A percentile compares a stretch with the other conserved stretches of the same genome.
These are phyloP conservation scores for Eucalyptus pauciflora DNA, from an alignment of 345 rosid genomes.

Conservation along the genomic window DNA sequence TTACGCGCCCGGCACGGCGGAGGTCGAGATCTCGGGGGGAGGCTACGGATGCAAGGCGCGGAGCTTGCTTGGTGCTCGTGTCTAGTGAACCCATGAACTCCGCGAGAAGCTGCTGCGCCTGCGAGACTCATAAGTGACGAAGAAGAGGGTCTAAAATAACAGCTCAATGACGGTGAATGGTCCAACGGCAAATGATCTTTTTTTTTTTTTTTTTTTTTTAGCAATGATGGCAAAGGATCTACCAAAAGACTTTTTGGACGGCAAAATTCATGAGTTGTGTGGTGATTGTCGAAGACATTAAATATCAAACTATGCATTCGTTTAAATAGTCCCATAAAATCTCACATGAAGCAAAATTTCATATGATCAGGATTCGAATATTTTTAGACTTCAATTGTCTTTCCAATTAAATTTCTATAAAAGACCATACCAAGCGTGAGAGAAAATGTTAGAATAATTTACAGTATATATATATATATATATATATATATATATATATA, in stretches of 20 bases:
- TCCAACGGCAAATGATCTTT: neutral
- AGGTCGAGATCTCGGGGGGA: neutral
- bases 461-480: too few species aligned
- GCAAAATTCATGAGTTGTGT: neutral
- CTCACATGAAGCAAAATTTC: too few species aligned
- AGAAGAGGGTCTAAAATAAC: neutral
- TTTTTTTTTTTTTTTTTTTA: too few species aligned
- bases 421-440: fast-evolving
- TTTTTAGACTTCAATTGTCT: too few species aligned
- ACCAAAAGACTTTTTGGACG: neutral
- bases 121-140: neutral
- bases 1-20: neutral
- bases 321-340: fast-evolving
- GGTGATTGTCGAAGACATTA: neutral
- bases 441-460: too few species aligned
- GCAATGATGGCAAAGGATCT: neutral
- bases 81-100: neutral
- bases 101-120: neutral
- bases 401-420: too few species aligned
- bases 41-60: neutral
- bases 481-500: too few species aligned
- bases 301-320: fast-evolving
- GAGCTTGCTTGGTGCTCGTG: neutral
- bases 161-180: neutral
- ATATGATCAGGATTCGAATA: fast-evolving